phyloP scores from a whole-genome alignment of 257 asterid species.

The Prunella vulgaris region DNA sequence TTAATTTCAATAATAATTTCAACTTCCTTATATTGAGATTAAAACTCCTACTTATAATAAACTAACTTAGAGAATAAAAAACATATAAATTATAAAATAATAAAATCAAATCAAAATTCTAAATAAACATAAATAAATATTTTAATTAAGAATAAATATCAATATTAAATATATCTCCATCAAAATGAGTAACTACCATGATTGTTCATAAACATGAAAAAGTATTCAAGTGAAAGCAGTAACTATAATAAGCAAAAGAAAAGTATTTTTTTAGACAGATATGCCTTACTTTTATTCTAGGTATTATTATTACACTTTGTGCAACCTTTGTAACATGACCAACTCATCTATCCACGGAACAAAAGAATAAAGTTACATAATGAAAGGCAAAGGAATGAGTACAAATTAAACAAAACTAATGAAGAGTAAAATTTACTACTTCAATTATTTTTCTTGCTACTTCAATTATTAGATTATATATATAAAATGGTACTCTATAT shows the following conservation, averaged over 20 bases:
- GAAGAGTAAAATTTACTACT: constrained; percentile 2
- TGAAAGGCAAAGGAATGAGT: constrained; percentile 14
- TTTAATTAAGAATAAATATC: too few relatives aligned
- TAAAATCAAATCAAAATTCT: too few relatives aligned
- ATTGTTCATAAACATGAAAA: neutral
- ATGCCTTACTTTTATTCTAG: constrained; percentile 25
- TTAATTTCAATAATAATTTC: too few relatives aligned
- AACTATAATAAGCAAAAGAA: neutral
- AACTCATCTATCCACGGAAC: constrained; percentile 16
- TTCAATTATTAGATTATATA: constrained; percentile 4
- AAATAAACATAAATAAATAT: too few relatives aligned
- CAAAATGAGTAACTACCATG: too few relatives aligned
- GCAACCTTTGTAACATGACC: constrained; percentile 29
- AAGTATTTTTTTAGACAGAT: neutral
- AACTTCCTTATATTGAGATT: too few relatives aligned
- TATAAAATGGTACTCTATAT: too few relatives aligned
- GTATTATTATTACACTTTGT: constrained; percentile 22
- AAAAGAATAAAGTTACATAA: constrained; percentile 26
- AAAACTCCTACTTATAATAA: too few relatives aligned
- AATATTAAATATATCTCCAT: too few relatives aligned
- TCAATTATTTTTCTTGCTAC: neutral
- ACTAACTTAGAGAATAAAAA: too few relatives aligned
- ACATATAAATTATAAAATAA: too few relatives aligned
- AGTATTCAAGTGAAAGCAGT: neutral
- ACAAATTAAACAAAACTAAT: neutral